Evolutionary conservation across 257 asterid genomes (phyloP), one percentile per base, ranked within the genome.

Genomic region (Ilex aquifolium): DNA sequence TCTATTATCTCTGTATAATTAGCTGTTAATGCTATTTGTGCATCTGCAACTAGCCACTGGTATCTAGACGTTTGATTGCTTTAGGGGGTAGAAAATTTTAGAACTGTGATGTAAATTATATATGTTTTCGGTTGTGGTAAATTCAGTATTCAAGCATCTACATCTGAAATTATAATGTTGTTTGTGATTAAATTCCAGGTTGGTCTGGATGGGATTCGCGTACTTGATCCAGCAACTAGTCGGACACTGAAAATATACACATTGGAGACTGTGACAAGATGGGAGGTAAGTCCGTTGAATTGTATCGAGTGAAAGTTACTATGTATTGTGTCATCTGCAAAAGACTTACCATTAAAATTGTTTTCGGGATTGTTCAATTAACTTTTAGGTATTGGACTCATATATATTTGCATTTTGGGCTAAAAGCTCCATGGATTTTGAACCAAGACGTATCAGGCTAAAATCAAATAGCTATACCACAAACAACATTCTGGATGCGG

Each of bases 321-420:
- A 14, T 53, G 11, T 16, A 14, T 7, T 4, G 31, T 53, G 30
- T 14, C 11, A 53, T 7, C 10, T 10, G n/a, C 15, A 12, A 11
- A 11, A 12, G 54, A 15, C 54, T 49, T 49, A 49, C 4, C 4
- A 8, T 44, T 8, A 44, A 7, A 7, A 13, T 56, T 31, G 44
- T 49, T n/a, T 7, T 60, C 58, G 53, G 32, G 54, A 49, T 63
- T 31, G 36, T 61, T 13, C 17, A 39, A 39, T 60, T 65, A 56
- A 32, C 36, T 12, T 32, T 52, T 76, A 90, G 97, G 96, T 90
- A 56, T 62, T 88, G 74, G 97, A 88, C 75, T 77, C 86, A 1
- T 71, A 83, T 76, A 90, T 85, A 66, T 88, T 90, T 78, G 96
- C 95, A 60, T 85, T 90, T 75, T 90, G 97, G 97, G 85, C 89